Evolutionary conservation across 495 filamentous ascomycete genomes (phyloP).

Genomic region (Aspergillus carlsbadensis): DNA sequence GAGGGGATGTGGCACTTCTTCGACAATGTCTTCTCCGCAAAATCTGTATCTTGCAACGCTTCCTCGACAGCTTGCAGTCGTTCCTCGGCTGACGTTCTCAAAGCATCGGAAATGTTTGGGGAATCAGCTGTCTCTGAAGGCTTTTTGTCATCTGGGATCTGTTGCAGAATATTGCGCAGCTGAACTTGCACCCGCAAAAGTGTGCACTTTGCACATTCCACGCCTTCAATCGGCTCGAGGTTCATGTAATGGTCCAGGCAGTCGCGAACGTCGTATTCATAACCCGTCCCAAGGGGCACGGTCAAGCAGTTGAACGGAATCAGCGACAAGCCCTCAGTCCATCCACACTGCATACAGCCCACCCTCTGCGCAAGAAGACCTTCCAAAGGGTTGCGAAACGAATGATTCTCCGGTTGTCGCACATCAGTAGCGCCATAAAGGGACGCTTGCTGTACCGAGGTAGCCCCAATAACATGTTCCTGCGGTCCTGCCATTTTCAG

Average conservation of each 20-base stretch:
- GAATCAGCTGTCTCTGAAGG: slow-evolving; percentile 19
- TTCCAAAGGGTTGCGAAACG: slow-evolving; percentile 69
- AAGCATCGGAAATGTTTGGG: slow-evolving; percentile 26
- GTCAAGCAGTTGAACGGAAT: slow-evolving; percentile 95
- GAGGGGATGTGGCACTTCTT: slow-evolving; percentile 71
- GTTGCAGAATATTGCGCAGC: slow-evolving; percentile 44
- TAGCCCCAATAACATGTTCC: slow-evolving; percentile 38
- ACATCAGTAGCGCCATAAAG: slow-evolving; percentile 1
- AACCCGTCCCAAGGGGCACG: slow-evolving; percentile 63
- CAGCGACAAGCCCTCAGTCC: slow-evolving; percentile 80
- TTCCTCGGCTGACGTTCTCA: slow-evolving; percentile 35
- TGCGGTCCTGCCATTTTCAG: slow-evolving; percentile 40
- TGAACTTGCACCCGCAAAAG: slow-evolving; percentile 56
- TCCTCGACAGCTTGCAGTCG: slow-evolving; percentile 62
- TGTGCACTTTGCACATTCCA: slow-evolving; percentile 91
- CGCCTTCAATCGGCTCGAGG: slow-evolving; percentile 79
- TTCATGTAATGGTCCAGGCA: slow-evolving; percentile 83
- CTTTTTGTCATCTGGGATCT: slow-evolving; percentile 31
- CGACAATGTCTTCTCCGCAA: slow-evolving; percentile 69
- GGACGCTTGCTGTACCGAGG: background rate
- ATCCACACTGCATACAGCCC: slow-evolving; percentile 81
- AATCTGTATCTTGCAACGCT: slow-evolving; percentile 76
- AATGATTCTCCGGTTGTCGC: slow-evolving; percentile 11
- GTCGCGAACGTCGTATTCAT: slow-evolving; percentile 64
- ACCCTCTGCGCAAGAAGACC: slow-evolving; percentile 88